These are phyloP conservation scores for Pholiota conissans DNA, from an alignment of 768 basidiomycete genomes.

Conservation along the genomic window DNA sequence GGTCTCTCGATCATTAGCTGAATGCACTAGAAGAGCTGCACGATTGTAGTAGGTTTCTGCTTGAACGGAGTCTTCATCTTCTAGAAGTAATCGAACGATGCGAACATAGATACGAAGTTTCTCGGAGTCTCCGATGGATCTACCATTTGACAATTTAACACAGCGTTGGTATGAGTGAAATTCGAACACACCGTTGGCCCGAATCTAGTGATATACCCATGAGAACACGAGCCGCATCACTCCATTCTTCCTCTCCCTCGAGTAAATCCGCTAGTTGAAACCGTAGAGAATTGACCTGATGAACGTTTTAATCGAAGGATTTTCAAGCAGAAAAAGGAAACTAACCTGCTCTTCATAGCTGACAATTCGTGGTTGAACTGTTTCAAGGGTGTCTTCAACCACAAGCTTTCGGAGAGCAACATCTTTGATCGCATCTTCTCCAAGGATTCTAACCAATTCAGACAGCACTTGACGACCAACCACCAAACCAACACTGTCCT, in stretches of 20 bases:
- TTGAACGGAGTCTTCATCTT: slow-evolving; percentile 95
- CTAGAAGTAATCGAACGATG: slow-evolving; percentile 90
- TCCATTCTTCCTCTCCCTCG: slow-evolving; percentile 91
- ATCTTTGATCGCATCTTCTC: slow-evolving; percentile 53
- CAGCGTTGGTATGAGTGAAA: not conserved
- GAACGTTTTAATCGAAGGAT: slow-evolving; percentile 1
- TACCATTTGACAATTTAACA: slow-evolving; percentile 1
- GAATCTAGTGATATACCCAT: slow-evolving; percentile 93
- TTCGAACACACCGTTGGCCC: slow-evolving; percentile 63
- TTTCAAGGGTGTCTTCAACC: slow-evolving; percentile 71
- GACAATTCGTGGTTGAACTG: slow-evolving; percentile 76
- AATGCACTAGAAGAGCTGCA: slow-evolving; percentile 86
- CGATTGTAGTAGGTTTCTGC: slow-evolving; percentile 99
- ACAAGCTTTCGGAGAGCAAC: slow-evolving; percentile 65
- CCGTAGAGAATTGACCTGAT: slow-evolving; percentile 77
- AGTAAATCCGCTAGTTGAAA: slow-evolving; percentile 91
- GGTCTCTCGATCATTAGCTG: slow-evolving; percentile 75
- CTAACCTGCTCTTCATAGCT: slow-evolving; percentile 94
- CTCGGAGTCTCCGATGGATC: slow-evolving; percentile 67
- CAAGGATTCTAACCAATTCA: slow-evolving; percentile 75
- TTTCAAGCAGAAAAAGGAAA: not conserved
- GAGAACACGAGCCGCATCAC: slow-evolving; percentile 86
- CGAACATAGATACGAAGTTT: slow-evolving; percentile 91
- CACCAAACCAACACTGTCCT: slow-evolving; percentile 80
- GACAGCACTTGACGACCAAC: slow-evolving; percentile 86